These are phyloP conservation scores for Dinochytrium kinnereticum DNA, from an alignment of 371 early-diverging fungal genomes.

Conservation along the genomic window DNA sequence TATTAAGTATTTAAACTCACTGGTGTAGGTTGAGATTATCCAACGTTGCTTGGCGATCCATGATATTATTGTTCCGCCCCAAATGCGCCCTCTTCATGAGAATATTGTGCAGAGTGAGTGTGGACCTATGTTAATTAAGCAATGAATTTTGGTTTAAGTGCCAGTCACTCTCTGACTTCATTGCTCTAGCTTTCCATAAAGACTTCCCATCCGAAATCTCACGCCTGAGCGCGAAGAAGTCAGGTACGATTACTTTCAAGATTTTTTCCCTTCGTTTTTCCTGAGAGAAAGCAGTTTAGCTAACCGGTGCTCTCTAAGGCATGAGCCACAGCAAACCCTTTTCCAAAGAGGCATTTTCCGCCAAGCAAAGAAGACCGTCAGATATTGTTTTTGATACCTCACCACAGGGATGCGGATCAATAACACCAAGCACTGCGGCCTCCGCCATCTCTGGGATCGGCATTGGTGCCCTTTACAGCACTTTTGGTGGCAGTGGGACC, in stretches of 20 bases:
- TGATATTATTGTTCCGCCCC: slow-evolving; percentile 62
- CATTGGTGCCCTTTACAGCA: not conserved
- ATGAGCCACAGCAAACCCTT: not conserved
- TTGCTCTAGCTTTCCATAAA: slow-evolving; percentile 67
- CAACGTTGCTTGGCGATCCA: slow-evolving; percentile 70
- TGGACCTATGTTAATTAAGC: not conserved
- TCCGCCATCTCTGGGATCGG: not conserved
- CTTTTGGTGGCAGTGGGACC: not conserved
- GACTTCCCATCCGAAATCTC: slow-evolving; percentile 73
- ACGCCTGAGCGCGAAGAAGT: slow-evolving; percentile 20
- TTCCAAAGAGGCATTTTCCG: not conserved
- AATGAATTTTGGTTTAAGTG: too few relatives aligned
- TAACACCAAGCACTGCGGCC: not conserved
- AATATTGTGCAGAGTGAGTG: slow-evolving; percentile 68
- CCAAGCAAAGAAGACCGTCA: not conserved
- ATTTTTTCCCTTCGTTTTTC: too few relatives aligned
- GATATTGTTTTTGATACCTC: not conserved
- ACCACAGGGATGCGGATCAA: not conserved
- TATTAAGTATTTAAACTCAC: too few relatives aligned
- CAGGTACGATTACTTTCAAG: not conserved
- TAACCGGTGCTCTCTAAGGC: too few relatives aligned
- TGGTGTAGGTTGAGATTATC: slow-evolving; percentile 64
- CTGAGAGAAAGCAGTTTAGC: too few relatives aligned
- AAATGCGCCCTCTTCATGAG: slow-evolving; percentile 79
- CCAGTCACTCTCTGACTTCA: too few relatives aligned